phyloP scores from a whole-genome alignment of 2,329 filamentous ascomycete genomes.

The Diplodia corticola region DNA sequence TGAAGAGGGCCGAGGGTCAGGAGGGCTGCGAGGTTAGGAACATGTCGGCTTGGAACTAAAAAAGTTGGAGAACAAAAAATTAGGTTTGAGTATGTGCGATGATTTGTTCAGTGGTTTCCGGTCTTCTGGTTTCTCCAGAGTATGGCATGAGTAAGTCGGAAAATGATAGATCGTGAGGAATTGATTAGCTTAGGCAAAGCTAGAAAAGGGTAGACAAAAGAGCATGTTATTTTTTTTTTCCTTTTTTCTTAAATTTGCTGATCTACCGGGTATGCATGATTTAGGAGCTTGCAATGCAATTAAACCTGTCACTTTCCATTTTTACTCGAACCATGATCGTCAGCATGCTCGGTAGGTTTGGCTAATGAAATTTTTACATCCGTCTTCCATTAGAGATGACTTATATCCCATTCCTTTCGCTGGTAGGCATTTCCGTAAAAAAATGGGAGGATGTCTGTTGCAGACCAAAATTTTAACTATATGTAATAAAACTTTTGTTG shows the following conservation, averaged over 20 bases:
- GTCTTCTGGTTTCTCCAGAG: background rate
- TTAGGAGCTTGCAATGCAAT: background rate
- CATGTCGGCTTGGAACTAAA: conserved; percentile 51
- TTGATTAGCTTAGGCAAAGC: background rate
- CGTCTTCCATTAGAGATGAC: too few species aligned
- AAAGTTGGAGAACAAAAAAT: too few species aligned
- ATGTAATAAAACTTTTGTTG: too few species aligned
- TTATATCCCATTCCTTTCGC: too few species aligned
- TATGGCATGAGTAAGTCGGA: background rate
- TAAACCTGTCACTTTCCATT: background rate
- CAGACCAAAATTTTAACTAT: too few species aligned
- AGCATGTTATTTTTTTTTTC: background rate
- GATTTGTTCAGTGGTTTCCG: background rate
- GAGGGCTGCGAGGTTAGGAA: conserved; percentile 65
- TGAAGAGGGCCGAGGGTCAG: conserved; percentile 54
- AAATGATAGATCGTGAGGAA: background rate
- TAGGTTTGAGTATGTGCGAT: background rate
- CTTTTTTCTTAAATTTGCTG: background rate
- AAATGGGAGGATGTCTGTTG: too few species aligned
- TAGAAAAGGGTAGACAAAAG: background rate
- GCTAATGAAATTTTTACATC: too few species aligned
- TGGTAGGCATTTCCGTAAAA: too few species aligned
- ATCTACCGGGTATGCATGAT: background rate
- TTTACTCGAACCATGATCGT: background rate
- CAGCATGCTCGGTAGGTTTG: background rate